Conservation (phyloP, 2,329 filamentous ascomycete species). For the Pseudogymnoascus verrucosus region DNA sequence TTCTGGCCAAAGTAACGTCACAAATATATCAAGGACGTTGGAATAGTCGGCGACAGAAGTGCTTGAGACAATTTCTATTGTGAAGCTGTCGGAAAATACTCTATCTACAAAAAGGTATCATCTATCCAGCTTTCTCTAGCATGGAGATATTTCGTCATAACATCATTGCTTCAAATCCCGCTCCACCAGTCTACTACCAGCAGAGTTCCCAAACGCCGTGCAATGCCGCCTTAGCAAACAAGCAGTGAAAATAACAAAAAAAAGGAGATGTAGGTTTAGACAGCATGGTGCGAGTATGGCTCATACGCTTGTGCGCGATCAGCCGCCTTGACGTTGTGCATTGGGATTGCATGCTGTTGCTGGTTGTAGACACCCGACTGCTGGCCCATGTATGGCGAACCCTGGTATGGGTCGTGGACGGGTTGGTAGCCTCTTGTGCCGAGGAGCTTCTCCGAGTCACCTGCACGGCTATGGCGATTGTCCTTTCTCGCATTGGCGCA, state of each 20-base stretch:
- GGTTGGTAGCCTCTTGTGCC: constrained; percentile 35
- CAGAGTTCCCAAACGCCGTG: background rate
- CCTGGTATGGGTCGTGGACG: constrained; percentile 33
- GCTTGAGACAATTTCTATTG: background rate
- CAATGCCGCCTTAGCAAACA: constrained; percentile 6
- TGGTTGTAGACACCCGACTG: constrained; percentile 35
- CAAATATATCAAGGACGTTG: background rate
- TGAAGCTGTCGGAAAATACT: background rate
- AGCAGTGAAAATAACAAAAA: background rate
- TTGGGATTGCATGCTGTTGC: constrained; percentile 26
- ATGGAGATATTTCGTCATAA: constrained; percentile 5
- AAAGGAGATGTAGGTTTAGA: constrained; percentile 29
- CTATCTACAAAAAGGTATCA: constrained; percentile 4
- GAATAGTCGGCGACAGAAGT: background rate
- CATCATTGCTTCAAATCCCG: background rate
- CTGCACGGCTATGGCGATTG: constrained; percentile 16
- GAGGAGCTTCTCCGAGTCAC: constrained; percentile 24
- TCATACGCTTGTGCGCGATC: constrained; percentile 48
- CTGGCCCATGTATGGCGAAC: constrained; percentile 26
- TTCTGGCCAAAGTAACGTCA: background rate
- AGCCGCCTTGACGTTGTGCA: constrained; percentile 22
- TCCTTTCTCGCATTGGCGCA: constrained; percentile 38
- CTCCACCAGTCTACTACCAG: background rate
- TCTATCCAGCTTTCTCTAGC: constrained; percentile 7
- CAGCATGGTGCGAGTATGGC: constrained; percentile 50